Base-by-base conservation (phyloP, 2,329 filamentous ascomycete genomes). In the Penicillium sclerotigenum region DNA sequence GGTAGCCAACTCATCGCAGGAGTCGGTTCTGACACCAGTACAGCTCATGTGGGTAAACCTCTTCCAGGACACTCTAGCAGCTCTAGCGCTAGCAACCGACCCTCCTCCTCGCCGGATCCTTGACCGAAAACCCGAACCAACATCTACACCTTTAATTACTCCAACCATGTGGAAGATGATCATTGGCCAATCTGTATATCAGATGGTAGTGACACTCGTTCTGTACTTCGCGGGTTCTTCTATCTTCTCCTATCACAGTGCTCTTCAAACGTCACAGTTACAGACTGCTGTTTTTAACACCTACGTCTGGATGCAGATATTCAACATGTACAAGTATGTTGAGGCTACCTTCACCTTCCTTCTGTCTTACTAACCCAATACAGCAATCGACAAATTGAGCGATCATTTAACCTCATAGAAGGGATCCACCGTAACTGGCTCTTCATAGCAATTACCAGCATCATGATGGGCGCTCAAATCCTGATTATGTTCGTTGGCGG, bases 251-350 rank as follows among this genome's bases (percentile, higher is more conserved):
- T 85, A 83, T 64, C 52, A 62, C 68, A 78, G 46, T 59, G 68
- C 16, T 52, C 69, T 51, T 56, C 64, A 80, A 47, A 71, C 75
- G 41, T 70, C 73, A 22, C 72, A 82, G 61, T 74, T 86, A 33
- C 77, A 83, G 59, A 86, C 85, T 0, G 77, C 87, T 55, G 81
- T 88, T 45, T 88, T 88, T 75, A 88, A 88, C 71, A 84, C 82
- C 0, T 88, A 87, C 63, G 86, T 88, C 2, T 88, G 85, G 85
- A 84, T 88, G 79, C 86, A 88, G 65, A 87, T 88, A 59, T 88
- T 88, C 75, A 88, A 88, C 70, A 80, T 86, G 70, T 81, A 86
- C 74, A 87, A 87, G 68, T 70, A 63, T 47, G 67, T 56, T 18
- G 3, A 38, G 5, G n/a, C 6, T 10, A 4, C 33, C 14, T 14